Base-by-base conservation (phyloP, 495 filamentous ascomycete species). In the Mytilinidion resinicola region DNA sequence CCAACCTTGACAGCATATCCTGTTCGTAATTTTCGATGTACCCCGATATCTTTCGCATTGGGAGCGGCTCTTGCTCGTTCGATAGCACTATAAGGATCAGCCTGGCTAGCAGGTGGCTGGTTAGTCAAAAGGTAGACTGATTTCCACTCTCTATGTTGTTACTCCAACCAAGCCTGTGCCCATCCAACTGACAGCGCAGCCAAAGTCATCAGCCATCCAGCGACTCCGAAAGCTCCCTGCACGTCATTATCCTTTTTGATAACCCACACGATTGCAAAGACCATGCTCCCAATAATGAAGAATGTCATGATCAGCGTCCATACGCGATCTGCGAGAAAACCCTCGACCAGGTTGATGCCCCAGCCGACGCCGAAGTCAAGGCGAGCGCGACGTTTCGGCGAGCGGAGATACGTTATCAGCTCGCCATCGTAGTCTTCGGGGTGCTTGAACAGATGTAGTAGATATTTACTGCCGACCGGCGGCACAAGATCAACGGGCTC, bases 321-420 rank as follows among this genome's bases (percentile, higher is more conserved):
- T 14, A 76, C 59, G n/a, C 63, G 67, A n/a, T 64, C 58, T 3
- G 60, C 56, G n/a, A 68, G 51, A 55, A 72, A 75, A 9, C 71
- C 69, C 63, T 76, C 73, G 2, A 74, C 70, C 15, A 76, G 66
- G 25, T 72, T 71, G 39, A 77, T 66, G 11, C 75, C 75, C 73
- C 72, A 77, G 2, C 71, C 74, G n/a, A 68, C 56, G 10, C 70
- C 70, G 17, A 48, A 54, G 19, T 66, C 51, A 1, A 72, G 59
- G 6, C 64, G 56, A 11, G 57, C 64, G 20, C 56, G 61, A 8
- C 55, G 59, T 53, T 68, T 70, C 51, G 64, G 65, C 17, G 66
- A 53, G 17, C 68, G 68, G 5, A 63, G 46, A 47, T 67, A 70
- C 9, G 69, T 63, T 37, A 70, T 65, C 1, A 61, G 53, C 43